Base-by-base conservation (phyloP, 2,329 filamentous ascomycete genomes). In the Talaromyces sp. region DNA sequence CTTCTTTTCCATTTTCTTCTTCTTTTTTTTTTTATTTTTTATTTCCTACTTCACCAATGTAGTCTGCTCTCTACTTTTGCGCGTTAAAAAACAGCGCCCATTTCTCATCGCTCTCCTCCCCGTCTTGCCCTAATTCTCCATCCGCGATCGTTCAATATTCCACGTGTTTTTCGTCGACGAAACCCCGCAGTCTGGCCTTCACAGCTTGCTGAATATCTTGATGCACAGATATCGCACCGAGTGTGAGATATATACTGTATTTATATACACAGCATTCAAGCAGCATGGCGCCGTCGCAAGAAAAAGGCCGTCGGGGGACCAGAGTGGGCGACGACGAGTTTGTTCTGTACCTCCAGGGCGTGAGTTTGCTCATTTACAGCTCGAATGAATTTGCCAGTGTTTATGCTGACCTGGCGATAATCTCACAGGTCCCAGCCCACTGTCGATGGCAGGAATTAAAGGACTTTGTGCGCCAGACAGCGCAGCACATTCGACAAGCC, bases 391-490 rank as follows among this genome's bases (percentile, higher is more conserved):
- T 19, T 17, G 1, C 14, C 21, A 19, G 2, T 27, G 14, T 31
- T 4, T 1, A 17, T 17, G 21, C 5, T 13, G 13, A 19, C n/a
- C 32, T 21, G 24, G 32, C 51, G 19, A 52, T 55, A 8, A 58
- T 13, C 4, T 19, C 52, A 60, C 35, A 78, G 76, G 75, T 78
- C 57, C 76, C 76, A 55, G 66, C 73, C 11, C 75, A 77, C 61
- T 77, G 76, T 59, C 75, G 76, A 60, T 78, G 76, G 76, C 76
- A 78, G 65, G 76, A 78, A 65, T 64, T 78, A 46, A 78, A 78
- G 59, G 76, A 78, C 59, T 64, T 77, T n/a, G 73, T 78, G 19
- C 76, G 76, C 21, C 75, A 78, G 63, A 77, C 75, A 26, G 76
- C 76, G 31, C 61, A 75, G 49, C 76, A 78, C 63, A 77, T 78